These are phyloP conservation scores for Erythrobasidium yunnanense DNA, from an alignment of 768 basidiomycete species.

Conservation along the genomic window DNA sequence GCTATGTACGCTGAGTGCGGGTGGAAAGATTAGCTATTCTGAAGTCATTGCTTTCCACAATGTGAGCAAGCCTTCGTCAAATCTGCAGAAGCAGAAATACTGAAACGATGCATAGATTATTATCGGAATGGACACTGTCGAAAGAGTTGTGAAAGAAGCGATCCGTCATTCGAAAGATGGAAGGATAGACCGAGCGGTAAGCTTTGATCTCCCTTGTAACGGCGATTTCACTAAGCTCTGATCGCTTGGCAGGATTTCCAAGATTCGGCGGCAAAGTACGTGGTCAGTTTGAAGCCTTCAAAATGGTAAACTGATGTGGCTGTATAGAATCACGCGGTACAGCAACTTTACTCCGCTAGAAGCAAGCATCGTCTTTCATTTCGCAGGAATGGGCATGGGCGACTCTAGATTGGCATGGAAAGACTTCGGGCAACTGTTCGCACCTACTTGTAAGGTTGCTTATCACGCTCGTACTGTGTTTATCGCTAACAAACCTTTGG, in stretches of 20 bases:
- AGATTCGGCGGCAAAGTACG: constrained; percentile 63
- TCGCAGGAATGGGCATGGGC: constrained; percentile 68
- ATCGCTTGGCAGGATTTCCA: constrained; percentile 60
- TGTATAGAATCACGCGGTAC: constrained; percentile 57
- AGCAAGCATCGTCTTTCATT: constrained; percentile 95
- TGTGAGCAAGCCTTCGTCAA: constrained; percentile 59
- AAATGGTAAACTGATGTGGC: not conserved
- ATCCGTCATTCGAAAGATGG: constrained; percentile 85
- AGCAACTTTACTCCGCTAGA: constrained; percentile 96
- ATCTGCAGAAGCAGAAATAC: constrained; percentile 50
- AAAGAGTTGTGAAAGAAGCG: constrained; percentile 64
- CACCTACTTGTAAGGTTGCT: constrained; percentile 64
- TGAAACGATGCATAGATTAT: constrained; percentile 42
- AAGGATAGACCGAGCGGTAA: constrained; percentile 64
- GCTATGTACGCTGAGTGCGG: constrained; percentile 74
- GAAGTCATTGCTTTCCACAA: constrained; percentile 97
- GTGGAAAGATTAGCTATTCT: constrained; percentile 84
- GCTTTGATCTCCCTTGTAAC: too few species aligned
- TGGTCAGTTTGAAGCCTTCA: not conserved
- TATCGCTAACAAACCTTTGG: not conserved
- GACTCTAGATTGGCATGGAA: constrained; percentile 64
- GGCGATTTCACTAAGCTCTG: too few species aligned
- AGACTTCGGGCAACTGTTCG: constrained; percentile 86
- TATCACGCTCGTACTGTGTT: too few species aligned
- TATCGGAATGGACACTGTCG: constrained; percentile 81